phyloP scores from a whole-genome alignment of 2,329 filamentous ascomycete species.

The Penicillium sp. region DNA sequence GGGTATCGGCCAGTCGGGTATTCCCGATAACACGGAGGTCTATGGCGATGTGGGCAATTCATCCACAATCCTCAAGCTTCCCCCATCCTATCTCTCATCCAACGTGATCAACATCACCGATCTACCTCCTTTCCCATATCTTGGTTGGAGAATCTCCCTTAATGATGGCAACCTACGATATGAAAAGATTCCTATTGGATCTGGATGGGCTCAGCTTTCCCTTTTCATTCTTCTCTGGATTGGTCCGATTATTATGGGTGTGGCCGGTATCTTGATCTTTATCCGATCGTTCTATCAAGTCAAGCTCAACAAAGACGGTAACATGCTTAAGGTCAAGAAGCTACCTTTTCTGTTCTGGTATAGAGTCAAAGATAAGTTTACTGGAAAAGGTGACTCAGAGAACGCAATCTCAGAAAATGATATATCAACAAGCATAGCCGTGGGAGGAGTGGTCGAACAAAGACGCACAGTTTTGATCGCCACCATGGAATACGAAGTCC shows the following conservation, averaged over 20 bases:
- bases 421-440: conserved; percentile 37
- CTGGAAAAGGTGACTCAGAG: conserved; percentile 27
- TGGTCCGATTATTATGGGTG: conserved; percentile 55
- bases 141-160: conserved; percentile 57
- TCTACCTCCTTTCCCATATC: conserved; percentile 54
- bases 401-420: conserved; percentile 36
- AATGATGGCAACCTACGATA: conserved; percentile 58
- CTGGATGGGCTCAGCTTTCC: conserved; percentile 53
- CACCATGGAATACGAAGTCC: conserved; percentile 72
- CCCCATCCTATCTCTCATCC: conserved; percentile 58
- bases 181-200: conserved; percentile 55
- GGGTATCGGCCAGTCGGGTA: conserved; percentile 64
- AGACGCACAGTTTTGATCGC: conserved; percentile 64
- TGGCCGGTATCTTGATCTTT: conserved; percentile 56
- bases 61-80: conserved; percentile 61
- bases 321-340: conserved; percentile 48
- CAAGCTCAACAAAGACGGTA: conserved; percentile 62
- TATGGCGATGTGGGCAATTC: conserved; percentile 63
- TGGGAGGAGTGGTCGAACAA: conserved; percentile 28
- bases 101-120: conserved; percentile 61
- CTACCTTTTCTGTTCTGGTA: conserved; percentile 34
- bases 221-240: conserved; percentile 56
- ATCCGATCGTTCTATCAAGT: conserved; percentile 63
- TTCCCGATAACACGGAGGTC: conserved; percentile 60
- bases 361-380: conserved; percentile 34